A percentile compares a stretch with the other conserved stretches of the same genome.
phyloP scores from a whole-genome alignment of 331 rosid genomes.

The Phaseolus coccineus region DNA sequence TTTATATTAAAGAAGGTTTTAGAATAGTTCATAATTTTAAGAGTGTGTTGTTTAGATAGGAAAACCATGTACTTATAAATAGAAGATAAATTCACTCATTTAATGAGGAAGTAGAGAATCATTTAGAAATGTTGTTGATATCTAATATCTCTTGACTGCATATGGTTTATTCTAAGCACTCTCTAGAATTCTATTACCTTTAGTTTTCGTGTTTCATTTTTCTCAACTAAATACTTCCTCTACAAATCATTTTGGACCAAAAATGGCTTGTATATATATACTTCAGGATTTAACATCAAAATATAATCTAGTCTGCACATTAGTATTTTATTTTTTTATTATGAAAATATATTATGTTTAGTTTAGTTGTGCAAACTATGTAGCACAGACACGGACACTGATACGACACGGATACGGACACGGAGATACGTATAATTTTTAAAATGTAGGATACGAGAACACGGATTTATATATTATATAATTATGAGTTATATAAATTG shows the following conservation, averaged over 20 bases:
- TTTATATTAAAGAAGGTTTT: too few relatives aligned
- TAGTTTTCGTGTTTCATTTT: constrained; percentile 7
- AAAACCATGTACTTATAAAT: constrained; percentile 42
- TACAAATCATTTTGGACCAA: not conserved
- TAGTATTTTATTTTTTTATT: too few relatives aligned
- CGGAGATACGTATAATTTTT: too few relatives aligned
- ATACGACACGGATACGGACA: too few relatives aligned
- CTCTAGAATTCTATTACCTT: constrained; percentile 28
- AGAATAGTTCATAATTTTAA: too few relatives aligned
- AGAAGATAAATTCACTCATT: constrained; percentile 30
- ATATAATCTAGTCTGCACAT: not conserved
- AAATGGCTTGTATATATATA: not conserved
- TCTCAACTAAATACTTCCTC: not conserved
- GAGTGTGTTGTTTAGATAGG: constrained; percentile 17
- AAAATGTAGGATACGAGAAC: too few relatives aligned
- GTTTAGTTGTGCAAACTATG: too few relatives aligned
- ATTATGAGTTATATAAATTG: too few relatives aligned
- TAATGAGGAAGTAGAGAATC: constrained; percentile 41
- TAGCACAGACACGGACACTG: too few relatives aligned
- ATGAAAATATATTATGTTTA: too few relatives aligned
- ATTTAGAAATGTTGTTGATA: constrained; percentile 23
- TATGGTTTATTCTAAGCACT: constrained; percentile 43
- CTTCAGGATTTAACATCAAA: constrained; percentile 17
- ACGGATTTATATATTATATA: too few relatives aligned
- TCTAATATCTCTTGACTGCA: constrained; percentile 11